Conservation (phyloP, 1,139 yeast genomes). For the Kodamaea sp. region DNA sequence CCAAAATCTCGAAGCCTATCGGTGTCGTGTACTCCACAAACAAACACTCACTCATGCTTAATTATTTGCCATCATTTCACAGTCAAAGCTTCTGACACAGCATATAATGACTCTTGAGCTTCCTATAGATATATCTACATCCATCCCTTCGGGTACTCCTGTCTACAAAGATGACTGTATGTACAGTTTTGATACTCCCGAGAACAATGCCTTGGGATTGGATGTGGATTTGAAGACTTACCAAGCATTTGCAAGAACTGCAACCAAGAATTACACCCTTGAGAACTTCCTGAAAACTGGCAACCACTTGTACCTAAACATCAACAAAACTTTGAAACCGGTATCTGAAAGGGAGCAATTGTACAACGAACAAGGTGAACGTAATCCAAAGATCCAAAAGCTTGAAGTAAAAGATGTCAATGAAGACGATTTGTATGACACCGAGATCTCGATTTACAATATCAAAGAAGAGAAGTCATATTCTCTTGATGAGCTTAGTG, state of each 20-base stretch:
- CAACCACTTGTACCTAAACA: constrained; percentile 59
- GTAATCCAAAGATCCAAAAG: constrained; percentile 61
- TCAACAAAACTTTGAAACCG: constrained; percentile 49
- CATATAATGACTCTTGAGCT: constrained; percentile 16
- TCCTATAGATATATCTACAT: constrained; percentile 23
- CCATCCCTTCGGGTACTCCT: constrained; percentile 23
- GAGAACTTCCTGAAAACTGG: constrained; percentile 52
- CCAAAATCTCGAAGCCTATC: no score
- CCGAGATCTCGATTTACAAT: constrained; percentile 48
- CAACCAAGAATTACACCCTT: constrained; percentile 49
- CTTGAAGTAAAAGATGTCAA: constrained; percentile 70
- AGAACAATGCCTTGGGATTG: constrained; percentile 57
- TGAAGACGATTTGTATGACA: constrained; percentile 70
- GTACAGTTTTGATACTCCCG: constrained; percentile 75
- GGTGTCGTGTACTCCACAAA: neutral
- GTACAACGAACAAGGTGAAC: constrained; percentile 30
- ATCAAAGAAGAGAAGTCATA: constrained; percentile 25
- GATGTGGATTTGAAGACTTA: constrained; percentile 73
- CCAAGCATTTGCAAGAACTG: constrained; percentile 58
- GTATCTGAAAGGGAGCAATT: constrained; percentile 22
- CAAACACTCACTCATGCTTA: no score
- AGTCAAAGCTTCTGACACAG: neutral
- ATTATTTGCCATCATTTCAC: constrained; percentile 2
- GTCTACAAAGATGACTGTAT: constrained; percentile 84
- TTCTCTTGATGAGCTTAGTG: constrained; percentile 24